Conservation (phyloP, 768 basidiomycete species). For the Leccinum boreale region DNA sequence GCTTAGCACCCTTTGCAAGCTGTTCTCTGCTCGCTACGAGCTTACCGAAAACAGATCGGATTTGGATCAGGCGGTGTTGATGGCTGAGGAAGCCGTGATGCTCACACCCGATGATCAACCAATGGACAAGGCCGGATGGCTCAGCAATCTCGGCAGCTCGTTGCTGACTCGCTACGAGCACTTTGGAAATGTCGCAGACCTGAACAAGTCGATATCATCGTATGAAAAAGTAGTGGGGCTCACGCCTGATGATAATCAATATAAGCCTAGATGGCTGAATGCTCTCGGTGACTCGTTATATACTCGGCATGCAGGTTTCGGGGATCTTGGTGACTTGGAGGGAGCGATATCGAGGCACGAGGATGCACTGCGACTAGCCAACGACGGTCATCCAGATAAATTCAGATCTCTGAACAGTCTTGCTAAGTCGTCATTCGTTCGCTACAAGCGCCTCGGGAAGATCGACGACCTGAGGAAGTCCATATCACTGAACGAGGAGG, state of each 20-base stretch:
- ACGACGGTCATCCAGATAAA: background rate
- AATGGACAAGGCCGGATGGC: background rate
- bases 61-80: background rate
- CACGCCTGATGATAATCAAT: background rate
- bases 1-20: background rate
- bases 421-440: background rate
- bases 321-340: background rate
- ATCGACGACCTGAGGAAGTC: background rate
- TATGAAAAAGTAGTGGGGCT: background rate
- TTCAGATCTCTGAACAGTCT: background rate
- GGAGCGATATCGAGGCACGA: background rate
- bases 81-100: background rate
- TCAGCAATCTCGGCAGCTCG: background rate
- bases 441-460: background rate
- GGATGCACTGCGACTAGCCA: background rate
- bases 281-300: background rate
- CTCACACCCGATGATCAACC: background rate
- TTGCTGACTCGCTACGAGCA: background rate
- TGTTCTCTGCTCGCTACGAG: background rate
- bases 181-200: background rate
- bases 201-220: background rate
- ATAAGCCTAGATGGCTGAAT: background rate
- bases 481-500: background rate
- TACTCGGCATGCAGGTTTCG: background rate
- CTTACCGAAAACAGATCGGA: background rate